These are phyloP conservation scores for Glycine soja DNA, from an alignment of 306 rosid genomes.

Conservation along the genomic window DNA sequence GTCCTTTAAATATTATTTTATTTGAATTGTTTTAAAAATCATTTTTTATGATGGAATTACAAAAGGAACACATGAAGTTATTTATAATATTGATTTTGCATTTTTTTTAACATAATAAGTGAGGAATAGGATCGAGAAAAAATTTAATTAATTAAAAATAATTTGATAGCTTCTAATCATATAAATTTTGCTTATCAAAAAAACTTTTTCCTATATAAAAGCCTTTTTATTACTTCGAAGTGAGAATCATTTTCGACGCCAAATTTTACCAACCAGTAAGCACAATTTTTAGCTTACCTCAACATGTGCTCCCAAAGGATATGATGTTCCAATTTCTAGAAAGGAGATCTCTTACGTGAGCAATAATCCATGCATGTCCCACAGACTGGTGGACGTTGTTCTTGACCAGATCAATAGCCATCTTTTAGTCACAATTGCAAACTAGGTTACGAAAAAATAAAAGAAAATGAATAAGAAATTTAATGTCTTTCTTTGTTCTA, in stretches of 20 bases:
- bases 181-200: not conserved
- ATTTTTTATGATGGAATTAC: not conserved
- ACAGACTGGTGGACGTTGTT: not conserved
- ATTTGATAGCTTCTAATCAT: not conserved
- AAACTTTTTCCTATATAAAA: no score
- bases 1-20: no score
- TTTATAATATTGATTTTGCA: not conserved
- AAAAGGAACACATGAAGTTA: not conserved
- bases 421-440: not conserved
- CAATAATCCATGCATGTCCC: slow-evolving; percentile 3
- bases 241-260: not conserved
- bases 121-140: not conserved
- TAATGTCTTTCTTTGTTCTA: not conserved
- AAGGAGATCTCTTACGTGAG: slow-evolving; percentile 5
- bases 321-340: not conserved
- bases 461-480: not conserved
- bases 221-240: not conserved
- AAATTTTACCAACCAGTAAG: not conserved
- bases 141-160: no score
- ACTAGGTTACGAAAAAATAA: not conserved
- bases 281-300: not conserved
- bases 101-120: not conserved
- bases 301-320: not conserved
- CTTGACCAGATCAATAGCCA: not conserved
- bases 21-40: not conserved